Base-by-base conservation (phyloP, 345 rosid genomes). In the Gossypioides kirkii region DNA sequence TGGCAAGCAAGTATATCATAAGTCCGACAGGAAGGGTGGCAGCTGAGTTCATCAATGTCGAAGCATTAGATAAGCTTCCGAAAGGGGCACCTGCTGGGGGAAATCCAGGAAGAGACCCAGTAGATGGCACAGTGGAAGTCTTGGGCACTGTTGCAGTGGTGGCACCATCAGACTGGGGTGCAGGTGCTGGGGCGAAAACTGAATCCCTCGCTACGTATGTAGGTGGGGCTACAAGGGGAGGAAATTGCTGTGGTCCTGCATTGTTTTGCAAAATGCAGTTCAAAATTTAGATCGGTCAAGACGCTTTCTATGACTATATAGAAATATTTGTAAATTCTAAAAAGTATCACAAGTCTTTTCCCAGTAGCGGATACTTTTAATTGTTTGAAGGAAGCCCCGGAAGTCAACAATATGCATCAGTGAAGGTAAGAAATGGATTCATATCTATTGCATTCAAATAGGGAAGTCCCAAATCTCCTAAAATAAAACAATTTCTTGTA, bases 171-270 rank as follows among this genome's bases (percentile, higher is more conserved):
- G 80, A 68, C 26, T 69, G 73, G 8, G 91, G 94, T 1, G 90
- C 81, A 11, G 94, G 90, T 5, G 91, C 88, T 16, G 98, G 93
- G 70, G 96, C 79, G 80, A 76, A 85, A 5, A 54, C 58, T 47
- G 85, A 64, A 63, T 86, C 92, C 79, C 65, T 79, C 49, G 62
- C 78, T 66, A 94, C 88, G 3, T 79, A 36, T 56, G 91, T 83
- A 73, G 98, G 98, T 10, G 98, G 98, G 36, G 88, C 90, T 76
- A 90, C 8, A 46, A 94, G 89, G 2, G 90, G 81, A 12, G 92
- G 89, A 69, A 91, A 81, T 76, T 83, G 91, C 82, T 77, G 93
- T 1, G 82, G 80, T 66, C 90, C 98, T 94, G 94, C 87, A 83
- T 36, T 74, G 79, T 70, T 80, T 82, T 61, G n/a, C 58, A 53